A percentile compares a stretch with the other conserved stretches of the same genome.
phyloP scores from a whole-genome alignment of 306 rosid genomes.

The Dalbergia cochinchinensis region DNA sequence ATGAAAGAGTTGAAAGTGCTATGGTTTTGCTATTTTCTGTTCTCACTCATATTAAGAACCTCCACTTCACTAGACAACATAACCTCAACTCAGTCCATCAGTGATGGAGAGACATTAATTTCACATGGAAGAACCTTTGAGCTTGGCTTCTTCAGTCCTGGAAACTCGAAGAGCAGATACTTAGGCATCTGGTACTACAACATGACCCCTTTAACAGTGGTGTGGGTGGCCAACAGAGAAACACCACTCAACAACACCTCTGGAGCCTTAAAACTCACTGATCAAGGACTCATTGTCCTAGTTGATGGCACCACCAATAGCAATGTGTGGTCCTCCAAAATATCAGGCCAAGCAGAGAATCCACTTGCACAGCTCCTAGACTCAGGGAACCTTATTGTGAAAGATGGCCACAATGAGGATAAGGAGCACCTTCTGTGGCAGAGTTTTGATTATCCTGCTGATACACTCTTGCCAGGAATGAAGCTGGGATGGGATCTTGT shows the following conservation, averaged over 20 bases:
- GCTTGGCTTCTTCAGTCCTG: conserved; percentile 48
- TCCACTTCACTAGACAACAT: conserved; percentile 18
- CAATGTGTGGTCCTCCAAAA: conserved; percentile 38
- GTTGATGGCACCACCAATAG: conserved; percentile 9
- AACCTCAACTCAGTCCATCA: neutral
- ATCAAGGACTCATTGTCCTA: conserved; percentile 38
- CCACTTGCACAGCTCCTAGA: conserved; percentile 52
- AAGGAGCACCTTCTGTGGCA: conserved; percentile 46
- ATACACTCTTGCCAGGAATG: conserved; percentile 45
- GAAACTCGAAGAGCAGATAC: conserved; percentile 31
- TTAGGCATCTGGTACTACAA: conserved; percentile 49
- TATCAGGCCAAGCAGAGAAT: conserved; percentile 19
- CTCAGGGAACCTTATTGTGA: conserved; percentile 52
- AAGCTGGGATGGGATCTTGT: conserved; percentile 20
- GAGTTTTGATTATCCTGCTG: conserved; percentile 52
- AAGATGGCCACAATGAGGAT: conserved; percentile 4
- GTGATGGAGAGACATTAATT: conserved; percentile 30
- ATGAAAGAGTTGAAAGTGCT: neutral
- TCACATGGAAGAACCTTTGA: conserved; percentile 40
- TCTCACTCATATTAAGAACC: neutral
- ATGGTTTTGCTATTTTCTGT: neutral
- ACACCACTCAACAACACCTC: conserved; percentile 32
- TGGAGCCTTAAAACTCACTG: conserved; percentile 41
- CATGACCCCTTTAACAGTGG: conserved; percentile 41
- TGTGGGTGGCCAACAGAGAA: conserved; percentile 54